These are phyloP conservation scores for Amauroascus niger DNA, from an alignment of 2,329 filamentous ascomycete genomes.

Conservation along the genomic window DNA sequence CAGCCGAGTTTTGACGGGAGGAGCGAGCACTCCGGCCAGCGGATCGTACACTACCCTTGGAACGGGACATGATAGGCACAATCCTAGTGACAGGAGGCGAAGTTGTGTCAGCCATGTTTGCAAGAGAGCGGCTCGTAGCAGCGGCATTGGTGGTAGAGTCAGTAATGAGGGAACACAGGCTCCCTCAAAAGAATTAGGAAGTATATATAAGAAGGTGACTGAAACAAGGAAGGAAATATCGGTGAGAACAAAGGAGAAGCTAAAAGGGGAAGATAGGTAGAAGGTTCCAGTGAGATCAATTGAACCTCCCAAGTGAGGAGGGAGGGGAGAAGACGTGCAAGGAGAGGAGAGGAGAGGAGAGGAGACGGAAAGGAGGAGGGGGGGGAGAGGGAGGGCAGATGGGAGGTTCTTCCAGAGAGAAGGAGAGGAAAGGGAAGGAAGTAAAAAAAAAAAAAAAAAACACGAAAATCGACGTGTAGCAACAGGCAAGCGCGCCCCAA, in stretches of 20 bases:
- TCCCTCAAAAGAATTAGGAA: slow-evolving; percentile 5
- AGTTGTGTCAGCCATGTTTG: slow-evolving; percentile 32
- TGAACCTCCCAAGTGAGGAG: not conserved
- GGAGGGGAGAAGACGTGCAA: not conserved
- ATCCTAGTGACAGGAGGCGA: slow-evolving; percentile 30
- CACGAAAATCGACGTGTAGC: not conserved
- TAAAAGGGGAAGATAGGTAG: not conserved
- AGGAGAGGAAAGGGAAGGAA: not conserved
- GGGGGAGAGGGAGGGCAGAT: not conserved
- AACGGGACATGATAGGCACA: slow-evolving; percentile 33
- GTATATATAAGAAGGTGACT: not conserved
- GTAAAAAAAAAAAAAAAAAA: not conserved
- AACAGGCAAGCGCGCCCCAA: not conserved
- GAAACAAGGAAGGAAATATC: not conserved
- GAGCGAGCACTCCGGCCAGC: slow-evolving; percentile 14
- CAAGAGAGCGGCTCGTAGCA: slow-evolving; percentile 24
- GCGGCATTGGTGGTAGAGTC: slow-evolving; percentile 21
- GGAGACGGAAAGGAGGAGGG: not conserved
- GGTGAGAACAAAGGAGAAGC: not conserved
- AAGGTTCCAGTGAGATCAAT: not conserved
- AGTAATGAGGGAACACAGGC: slow-evolving; percentile 4
- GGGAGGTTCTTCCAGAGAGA: not conserved
- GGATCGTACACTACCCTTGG: slow-evolving; percentile 19
- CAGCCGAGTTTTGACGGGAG: slow-evolving; percentile 3
- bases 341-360: not conserved